Conservation (phyloP, 2,329 filamentous ascomycete genomes). For the Penicillium occitanis region DNA sequence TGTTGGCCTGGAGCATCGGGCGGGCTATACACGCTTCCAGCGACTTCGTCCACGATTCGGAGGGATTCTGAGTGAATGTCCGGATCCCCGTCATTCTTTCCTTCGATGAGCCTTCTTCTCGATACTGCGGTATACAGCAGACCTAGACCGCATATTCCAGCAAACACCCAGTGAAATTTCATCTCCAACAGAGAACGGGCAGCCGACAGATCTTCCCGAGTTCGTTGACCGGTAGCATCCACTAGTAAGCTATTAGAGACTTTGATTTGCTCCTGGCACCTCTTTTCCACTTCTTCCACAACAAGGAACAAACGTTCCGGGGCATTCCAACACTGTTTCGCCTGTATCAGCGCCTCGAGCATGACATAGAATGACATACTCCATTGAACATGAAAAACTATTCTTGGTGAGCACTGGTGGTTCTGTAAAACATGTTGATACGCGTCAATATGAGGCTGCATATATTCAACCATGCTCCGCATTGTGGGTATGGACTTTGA, state of each 20-base stretch:
- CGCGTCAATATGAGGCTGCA: neutral
- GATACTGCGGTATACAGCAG: neutral
- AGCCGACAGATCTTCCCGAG: neutral
- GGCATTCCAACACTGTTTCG: neutral
- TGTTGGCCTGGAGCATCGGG: neutral
- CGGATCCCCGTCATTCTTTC: neutral
- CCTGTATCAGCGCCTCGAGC: neutral
- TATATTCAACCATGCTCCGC: neutral
- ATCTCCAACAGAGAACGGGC: neutral
- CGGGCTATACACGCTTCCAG: neutral
- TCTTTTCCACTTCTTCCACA: neutral
- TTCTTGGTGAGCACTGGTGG: neutral
- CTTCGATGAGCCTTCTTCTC: neutral
- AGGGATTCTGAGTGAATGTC: neutral
- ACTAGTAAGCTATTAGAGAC: neutral
- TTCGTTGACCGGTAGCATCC: neutral
- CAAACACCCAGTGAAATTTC: neutral
- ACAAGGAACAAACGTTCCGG: neutral
- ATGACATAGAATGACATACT: neutral
- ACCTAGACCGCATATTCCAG: neutral
- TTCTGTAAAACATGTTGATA: neutral
- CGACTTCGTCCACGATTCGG: neutral
- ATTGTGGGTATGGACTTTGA: neutral
- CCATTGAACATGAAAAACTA: neutral
- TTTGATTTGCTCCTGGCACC: neutral